Percentiles rank a stretch among this genome's conserved stretches.
phyloP scores from a whole-genome alignment of 495 filamentous ascomycete genomes.

The Polyplosphaeria fusca region DNA sequence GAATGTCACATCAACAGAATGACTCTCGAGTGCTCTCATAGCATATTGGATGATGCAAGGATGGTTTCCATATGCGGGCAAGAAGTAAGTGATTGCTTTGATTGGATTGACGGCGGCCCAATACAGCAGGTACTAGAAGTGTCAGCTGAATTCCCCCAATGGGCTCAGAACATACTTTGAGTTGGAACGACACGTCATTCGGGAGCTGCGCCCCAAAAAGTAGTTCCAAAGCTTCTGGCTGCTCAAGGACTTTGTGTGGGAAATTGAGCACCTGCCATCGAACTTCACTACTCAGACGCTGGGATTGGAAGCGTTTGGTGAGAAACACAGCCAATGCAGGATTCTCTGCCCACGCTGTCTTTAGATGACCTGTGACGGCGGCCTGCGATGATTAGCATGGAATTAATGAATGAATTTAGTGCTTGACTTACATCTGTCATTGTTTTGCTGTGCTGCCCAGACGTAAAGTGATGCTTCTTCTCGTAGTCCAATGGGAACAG shows the following conservation, averaged over 20 bases:
- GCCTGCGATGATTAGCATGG: slow-evolving; percentile 38
- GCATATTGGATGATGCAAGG: slow-evolving; percentile 95
- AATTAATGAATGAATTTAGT: neutral
- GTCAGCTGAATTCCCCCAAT: slow-evolving; percentile 39
- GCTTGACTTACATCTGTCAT: slow-evolving; percentile 52
- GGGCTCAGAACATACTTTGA: slow-evolving; percentile 68
- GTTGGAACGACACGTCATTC: slow-evolving; percentile 72
- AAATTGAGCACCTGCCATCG: slow-evolving; percentile 74
- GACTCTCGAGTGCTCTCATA: slow-evolving; percentile 88
- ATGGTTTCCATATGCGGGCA: slow-evolving; percentile 90
- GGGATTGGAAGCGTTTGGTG: slow-evolving; percentile 69
- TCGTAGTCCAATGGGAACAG: slow-evolving; percentile 75
- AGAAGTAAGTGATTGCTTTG: slow-evolving; percentile 86
- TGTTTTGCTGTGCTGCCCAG: slow-evolving; percentile 44
- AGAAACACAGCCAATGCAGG: slow-evolving; percentile 83
- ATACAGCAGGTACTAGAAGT: slow-evolving; percentile 74
- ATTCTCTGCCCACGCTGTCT: slow-evolving; percentile 80
- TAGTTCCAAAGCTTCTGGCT: slow-evolving; percentile 77
- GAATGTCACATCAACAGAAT: slow-evolving; percentile 93
- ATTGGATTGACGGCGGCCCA: slow-evolving; percentile 94
- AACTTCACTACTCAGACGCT: slow-evolving; percentile 67
- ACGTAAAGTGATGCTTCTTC: slow-evolving; percentile 53
- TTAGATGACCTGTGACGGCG: slow-evolving; percentile 58
- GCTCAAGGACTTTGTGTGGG: slow-evolving; percentile 72
- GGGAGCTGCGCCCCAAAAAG: slow-evolving; percentile 75